Percentiles rank a stretch among this genome's conserved stretches.
These are phyloP conservation scores for Metarhizium sp. DNA, from an alignment of 2,329 filamentous ascomycete species.

Conservation along the genomic window DNA sequence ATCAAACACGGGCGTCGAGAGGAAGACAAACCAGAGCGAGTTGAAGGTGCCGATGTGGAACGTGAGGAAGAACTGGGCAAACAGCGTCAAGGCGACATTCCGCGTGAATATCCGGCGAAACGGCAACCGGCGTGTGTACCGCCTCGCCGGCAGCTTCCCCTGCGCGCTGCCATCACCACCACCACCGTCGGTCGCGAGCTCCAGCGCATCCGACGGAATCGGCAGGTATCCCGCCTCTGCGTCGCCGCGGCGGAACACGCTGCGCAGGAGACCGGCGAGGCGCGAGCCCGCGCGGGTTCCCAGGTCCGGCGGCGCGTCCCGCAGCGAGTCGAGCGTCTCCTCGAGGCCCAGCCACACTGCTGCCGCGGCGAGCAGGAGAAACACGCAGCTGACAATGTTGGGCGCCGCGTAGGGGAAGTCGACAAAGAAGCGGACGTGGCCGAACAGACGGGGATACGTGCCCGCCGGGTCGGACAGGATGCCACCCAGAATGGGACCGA, in stretches of 20 bases:
- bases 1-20: conserved; percentile 58
- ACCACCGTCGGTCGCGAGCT: conserved; percentile 7
- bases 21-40: conserved; percentile 66
- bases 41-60: conserved; percentile 71
- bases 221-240: conserved; percentile 11
- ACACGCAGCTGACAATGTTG: conserved; percentile 41
- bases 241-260: conserved; percentile 9
- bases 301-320: conserved; percentile 27
- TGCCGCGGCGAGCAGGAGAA: conserved; percentile 33
- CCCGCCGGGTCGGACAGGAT: conserved; percentile 54
- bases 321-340: conserved; percentile 41
- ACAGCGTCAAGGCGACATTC: conserved; percentile 44
- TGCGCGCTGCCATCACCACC: neutral
- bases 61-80: conserved; percentile 60
- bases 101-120: conserved; percentile 47
- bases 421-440: conserved; percentile 33
- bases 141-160: conserved; percentile 11
- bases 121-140: conserved; percentile 38
- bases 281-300: conserved; percentile 31
- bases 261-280: conserved; percentile 20
- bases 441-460: conserved; percentile 47
- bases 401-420: conserved; percentile 45
- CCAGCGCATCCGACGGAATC: conserved; percentile 14
- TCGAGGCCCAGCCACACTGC: conserved; percentile 41
- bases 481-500: conserved; percentile 63